Conservation (phyloP, 148 eudicot species). For the Euryodendron excelsum region DNA sequence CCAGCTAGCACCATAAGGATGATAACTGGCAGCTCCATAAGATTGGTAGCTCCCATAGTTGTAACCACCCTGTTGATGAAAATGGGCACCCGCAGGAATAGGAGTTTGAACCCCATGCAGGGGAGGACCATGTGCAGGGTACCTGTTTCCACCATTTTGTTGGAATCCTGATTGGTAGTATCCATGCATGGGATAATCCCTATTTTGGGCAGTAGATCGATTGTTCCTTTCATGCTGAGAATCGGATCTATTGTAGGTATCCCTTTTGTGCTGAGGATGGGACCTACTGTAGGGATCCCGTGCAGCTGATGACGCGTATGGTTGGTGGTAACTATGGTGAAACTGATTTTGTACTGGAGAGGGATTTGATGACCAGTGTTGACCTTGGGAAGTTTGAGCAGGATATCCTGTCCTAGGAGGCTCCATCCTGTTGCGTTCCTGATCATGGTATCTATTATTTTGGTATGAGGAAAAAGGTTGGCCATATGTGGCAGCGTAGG, state of each 20-base stretch:
- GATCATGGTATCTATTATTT: constrained; percentile 29
- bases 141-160: constrained; percentile 26
- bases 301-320: constrained; percentile 22
- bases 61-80: constrained; percentile 32
- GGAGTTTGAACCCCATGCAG: constrained; percentile 14
- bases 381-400: constrained; percentile 18
- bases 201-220: constrained; percentile 12
- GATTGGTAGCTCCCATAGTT: constrained; percentile 32
- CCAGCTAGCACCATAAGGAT: constrained; percentile 34
- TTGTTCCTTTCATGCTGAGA: constrained; percentile 22
- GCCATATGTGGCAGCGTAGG: constrained; percentile 24
- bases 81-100: constrained; percentile 18
- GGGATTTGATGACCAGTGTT: constrained; percentile 24
- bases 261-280: constrained; percentile 18
- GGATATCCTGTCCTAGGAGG: constrained; percentile 29
- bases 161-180: constrained; percentile 29
- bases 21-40: constrained; percentile 38
- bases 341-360: constrained; percentile 15
- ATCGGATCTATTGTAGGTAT: constrained; percentile 19
- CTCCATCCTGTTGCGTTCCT: constrained; percentile 25
- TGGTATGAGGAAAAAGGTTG: constrained; percentile 27
- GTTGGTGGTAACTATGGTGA: constrained; percentile 21
- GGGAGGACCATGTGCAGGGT: constrained; percentile 18
- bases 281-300: constrained; percentile 31
- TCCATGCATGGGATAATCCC: constrained; percentile 36